Evolutionary conservation across 176 grass and related monocot species (phyloP).

Genomic region (Miscanthus lutarioriparius): DNA sequence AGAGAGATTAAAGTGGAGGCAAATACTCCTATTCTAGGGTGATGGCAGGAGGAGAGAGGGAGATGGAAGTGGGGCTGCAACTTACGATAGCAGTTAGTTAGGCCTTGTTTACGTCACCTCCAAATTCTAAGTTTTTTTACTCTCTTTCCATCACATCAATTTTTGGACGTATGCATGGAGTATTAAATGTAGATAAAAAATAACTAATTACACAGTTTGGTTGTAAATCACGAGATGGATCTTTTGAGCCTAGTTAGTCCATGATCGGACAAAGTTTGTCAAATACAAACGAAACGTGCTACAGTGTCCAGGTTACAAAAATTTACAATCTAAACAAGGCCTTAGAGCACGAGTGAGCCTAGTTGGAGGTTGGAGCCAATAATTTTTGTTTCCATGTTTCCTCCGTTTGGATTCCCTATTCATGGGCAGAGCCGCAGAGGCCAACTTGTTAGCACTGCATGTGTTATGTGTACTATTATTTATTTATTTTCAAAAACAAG

Average conservation of each 20-base stretch:
- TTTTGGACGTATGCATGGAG: no score
- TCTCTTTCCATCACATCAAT: no score
- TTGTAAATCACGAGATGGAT: no score
- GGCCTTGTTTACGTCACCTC: no score
- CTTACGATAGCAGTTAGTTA: conserved; percentile 37
- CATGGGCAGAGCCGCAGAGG: neutral
- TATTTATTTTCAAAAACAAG: neutral
- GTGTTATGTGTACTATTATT: neutral
- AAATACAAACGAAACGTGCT: no score
- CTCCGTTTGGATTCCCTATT: conserved; percentile 44
- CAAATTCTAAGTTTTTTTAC: no score
- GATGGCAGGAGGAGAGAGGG: conserved; percentile 30
- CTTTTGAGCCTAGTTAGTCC: no score
- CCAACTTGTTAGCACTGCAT: conserved; percentile 10
- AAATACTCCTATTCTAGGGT: conserved; percentile 35
- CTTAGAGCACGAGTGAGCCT: conserved; percentile 49
- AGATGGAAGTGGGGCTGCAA: conserved; percentile 31
- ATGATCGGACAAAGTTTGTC: no score
- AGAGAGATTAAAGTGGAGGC: conserved; percentile 21
- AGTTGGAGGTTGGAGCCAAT: conserved; percentile 49
- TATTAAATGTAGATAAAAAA: no score
- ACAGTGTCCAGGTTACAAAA: no score
- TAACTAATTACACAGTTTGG: no score
- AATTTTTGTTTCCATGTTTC: conserved; percentile 51
- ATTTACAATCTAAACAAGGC: no score